phyloP scores from a whole-genome alignment of 495 filamentous ascomycete species.

The Ascodesmis nigricans region DNA sequence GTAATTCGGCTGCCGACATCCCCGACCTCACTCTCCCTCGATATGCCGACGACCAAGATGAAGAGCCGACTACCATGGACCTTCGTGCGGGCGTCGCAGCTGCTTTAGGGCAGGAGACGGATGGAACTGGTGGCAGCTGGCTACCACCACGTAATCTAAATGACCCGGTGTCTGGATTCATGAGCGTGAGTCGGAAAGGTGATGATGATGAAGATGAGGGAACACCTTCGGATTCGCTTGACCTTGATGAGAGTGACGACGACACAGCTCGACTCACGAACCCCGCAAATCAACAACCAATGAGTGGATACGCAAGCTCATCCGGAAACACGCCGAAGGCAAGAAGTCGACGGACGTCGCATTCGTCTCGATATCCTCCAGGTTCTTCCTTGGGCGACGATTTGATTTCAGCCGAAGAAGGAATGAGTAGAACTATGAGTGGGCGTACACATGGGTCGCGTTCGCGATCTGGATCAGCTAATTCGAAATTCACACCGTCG shows the following conservation, averaged over 20 bases:
- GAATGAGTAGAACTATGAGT: slow-evolving; percentile 23
- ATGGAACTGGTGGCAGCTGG: slow-evolving; percentile 22
- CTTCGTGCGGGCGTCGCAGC: slow-evolving; percentile 13
- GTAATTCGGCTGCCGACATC: slow-evolving; percentile 5
- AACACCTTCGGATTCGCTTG: too few relatives aligned
- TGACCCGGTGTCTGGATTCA: slow-evolving; percentile 14
- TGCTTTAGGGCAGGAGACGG: slow-evolving; percentile 9
- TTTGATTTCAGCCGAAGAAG: slow-evolving; percentile 32
- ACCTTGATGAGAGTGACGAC: slow-evolving; percentile 23
- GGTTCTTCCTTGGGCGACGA: slow-evolving; percentile 41
- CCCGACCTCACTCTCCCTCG: slow-evolving; percentile 14
- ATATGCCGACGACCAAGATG: slow-evolving; percentile 8
- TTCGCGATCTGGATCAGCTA: slow-evolving; percentile 25
- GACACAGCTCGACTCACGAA: slow-evolving; percentile 44
- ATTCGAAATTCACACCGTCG: slow-evolving; percentile 25
- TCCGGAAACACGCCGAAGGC: too few relatives aligned
- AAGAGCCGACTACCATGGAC: slow-evolving; percentile 12
- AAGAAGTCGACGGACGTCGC: slow-evolving; percentile 10
- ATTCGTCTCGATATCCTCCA: slow-evolving; percentile 18
- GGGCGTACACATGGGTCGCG: slow-evolving; percentile 27
- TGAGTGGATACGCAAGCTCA: slow-evolving; percentile 35
- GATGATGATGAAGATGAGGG: slow-evolving; percentile 30
- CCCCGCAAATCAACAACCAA: slow-evolving; percentile 37
- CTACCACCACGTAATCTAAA: slow-evolving; percentile 15
- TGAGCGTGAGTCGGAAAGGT: not conserved